Evolutionary conservation across 805 yeast genomes (phyloP).

Genomic region (Metschnikowia cubensis): DNA sequence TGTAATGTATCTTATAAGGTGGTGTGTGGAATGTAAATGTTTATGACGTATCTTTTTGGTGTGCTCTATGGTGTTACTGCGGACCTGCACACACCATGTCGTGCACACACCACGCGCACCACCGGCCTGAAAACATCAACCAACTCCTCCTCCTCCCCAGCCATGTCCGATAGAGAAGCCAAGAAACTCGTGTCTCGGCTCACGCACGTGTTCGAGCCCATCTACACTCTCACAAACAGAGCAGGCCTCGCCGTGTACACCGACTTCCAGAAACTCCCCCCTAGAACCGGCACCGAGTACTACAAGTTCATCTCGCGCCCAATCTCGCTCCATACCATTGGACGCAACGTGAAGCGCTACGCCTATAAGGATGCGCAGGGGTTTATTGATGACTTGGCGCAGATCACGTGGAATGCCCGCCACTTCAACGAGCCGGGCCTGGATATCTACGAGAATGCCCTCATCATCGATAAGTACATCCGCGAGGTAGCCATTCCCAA

Average conservation of each 20-base stretch:
- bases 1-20: no score
- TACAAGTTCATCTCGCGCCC: slow-evolving; percentile 76
- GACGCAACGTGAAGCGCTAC: slow-evolving; percentile 50
- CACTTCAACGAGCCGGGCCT: slow-evolving; percentile 73
- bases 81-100: background rate
- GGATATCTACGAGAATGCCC: slow-evolving; percentile 64
- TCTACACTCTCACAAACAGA: slow-evolving; percentile 38
- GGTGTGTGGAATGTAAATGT: no score
- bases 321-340: slow-evolving; percentile 73
- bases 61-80: no score
- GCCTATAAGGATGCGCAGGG: slow-evolving; percentile 60
- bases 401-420: slow-evolving; percentile 87
- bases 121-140: background rate
- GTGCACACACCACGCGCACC: background rate
- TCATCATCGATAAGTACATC: slow-evolving; percentile 51
- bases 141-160: slow-evolving; percentile 1
- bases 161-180: slow-evolving; percentile 37
- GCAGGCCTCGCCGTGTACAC: slow-evolving; percentile 45
- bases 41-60: background rate
- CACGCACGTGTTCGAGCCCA: slow-evolving; percentile 32
- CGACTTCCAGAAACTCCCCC: slow-evolving; percentile 72
- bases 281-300: slow-evolving; percentile 69
- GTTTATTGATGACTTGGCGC: slow-evolving; percentile 73
- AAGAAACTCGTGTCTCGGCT: slow-evolving; percentile 35
- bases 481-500: slow-evolving; percentile 45